A percentile compares a stretch with the other conserved stretches of the same genome.
Evolutionary conservation across 345 rosid species (phyloP).

Genomic region (Syzygium oleosum): DNA sequence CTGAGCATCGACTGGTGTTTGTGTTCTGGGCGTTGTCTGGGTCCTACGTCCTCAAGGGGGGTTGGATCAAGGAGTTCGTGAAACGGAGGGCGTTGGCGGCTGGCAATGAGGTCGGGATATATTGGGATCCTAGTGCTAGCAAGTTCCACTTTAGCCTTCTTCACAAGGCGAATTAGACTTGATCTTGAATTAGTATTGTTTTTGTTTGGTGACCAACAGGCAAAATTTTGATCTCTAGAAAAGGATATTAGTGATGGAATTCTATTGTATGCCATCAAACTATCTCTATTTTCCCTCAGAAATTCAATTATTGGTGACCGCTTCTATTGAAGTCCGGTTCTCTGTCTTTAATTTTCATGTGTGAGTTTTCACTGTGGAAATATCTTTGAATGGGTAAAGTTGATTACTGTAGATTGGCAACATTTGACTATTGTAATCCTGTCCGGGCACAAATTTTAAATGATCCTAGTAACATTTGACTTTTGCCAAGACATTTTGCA

Average conservation of each 20-base stretch:
- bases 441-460: too few species aligned
- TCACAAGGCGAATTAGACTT: background rate
- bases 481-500: background rate
- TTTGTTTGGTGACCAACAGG: background rate
- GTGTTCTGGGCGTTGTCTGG: background rate
- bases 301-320: background rate
- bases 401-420: background rate
- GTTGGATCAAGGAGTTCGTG: background rate
- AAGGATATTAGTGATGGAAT: background rate
- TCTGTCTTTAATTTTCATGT: background rate
- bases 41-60: background rate
- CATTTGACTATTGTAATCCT: too few species aligned
- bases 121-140: background rate
- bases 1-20: background rate
- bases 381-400: background rate
- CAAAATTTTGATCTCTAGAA: background rate
- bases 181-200: background rate
- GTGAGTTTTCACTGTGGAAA: background rate
- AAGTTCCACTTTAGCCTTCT: background rate
- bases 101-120: slow-evolving; percentile 3
- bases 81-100: background rate
- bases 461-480: too few species aligned
- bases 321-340: background rate
- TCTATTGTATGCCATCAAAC: background rate
- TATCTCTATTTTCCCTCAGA: background rate